A percentile compares a stretch with the other conserved stretches of the same genome.
These are phyloP conservation scores for Trametes gibbosa DNA, from an alignment of 768 basidiomycete genomes.

Conservation along the genomic window DNA sequence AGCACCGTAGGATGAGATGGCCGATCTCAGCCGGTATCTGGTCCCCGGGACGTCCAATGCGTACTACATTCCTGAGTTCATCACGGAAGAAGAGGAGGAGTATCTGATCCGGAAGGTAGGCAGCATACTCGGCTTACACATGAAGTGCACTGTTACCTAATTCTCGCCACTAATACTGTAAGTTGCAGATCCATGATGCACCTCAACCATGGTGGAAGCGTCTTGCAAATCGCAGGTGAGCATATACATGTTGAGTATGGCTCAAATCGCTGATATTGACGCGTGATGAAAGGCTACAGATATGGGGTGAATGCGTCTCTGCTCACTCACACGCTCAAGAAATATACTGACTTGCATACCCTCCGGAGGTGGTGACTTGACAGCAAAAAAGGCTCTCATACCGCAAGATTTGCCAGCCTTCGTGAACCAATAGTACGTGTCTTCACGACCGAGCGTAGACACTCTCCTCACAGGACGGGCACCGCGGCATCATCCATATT, in stretches of 20 bases:
- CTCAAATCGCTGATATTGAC: neutral
- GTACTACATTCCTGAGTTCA: constrained; percentile 77
- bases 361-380: constrained; percentile 66
- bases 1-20: neutral
- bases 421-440: constrained; percentile 60
- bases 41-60: constrained; percentile 33
- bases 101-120: constrained; percentile 74
- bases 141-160: too few species aligned
- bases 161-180: too few species aligned
- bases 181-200: constrained; percentile 70
- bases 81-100: constrained; percentile 69
- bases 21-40: constrained; percentile 10
- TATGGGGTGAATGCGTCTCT: constrained; percentile 52
- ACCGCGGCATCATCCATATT: too few species aligned
- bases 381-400: constrained; percentile 65
- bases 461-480: too few species aligned
- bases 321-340: neutral
- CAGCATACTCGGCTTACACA: too few species aligned
- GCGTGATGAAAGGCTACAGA: constrained; percentile 50
- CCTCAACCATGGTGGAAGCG: constrained; percentile 84
- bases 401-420: constrained; percentile 70
- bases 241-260: constrained; percentile 8
- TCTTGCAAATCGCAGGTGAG: constrained; percentile 66
- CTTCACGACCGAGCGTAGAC: too few species aligned
- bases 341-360: neutral